Evolutionary conservation across 768 basidiomycete genomes (phyloP).

Genomic region (Kwoniella botswanensis): DNA sequence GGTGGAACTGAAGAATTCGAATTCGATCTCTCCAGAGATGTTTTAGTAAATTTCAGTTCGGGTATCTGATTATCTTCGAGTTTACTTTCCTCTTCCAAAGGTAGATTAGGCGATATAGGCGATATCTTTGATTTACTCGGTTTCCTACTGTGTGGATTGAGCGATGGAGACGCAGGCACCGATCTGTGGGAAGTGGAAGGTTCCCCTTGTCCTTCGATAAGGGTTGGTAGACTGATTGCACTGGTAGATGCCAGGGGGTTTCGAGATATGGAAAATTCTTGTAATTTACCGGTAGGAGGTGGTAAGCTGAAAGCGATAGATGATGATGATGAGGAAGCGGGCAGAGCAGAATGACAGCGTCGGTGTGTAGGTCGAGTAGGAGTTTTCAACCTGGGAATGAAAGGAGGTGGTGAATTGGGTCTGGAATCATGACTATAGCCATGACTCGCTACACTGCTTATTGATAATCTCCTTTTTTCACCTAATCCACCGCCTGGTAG

Average conservation of each 20-base stretch:
- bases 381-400: neutral
- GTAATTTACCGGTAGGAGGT: slow-evolving; percentile 22
- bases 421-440: neutral
- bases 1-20: slow-evolving; percentile 14
- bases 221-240: slow-evolving; percentile 33
- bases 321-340: neutral
- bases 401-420: slow-evolving; percentile 11
- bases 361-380: slow-evolving; percentile 28
- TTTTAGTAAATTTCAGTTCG: neutral
- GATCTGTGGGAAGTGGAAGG: neutral
- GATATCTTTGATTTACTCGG: slow-evolving; percentile 3
- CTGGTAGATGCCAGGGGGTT: slow-evolving; percentile 37
- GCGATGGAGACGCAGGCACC: slow-evolving; percentile 25
- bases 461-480: slow-evolving; percentile 14
- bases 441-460: neutral
- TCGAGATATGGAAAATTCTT: slow-evolving; percentile 27
- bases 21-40: slow-evolving; percentile 4
- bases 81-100: neutral
- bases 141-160: slow-evolving; percentile 6
- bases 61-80: neutral
- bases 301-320: neutral
- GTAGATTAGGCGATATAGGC: slow-evolving; percentile 3
- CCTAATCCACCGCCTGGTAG: slow-evolving; percentile 19
- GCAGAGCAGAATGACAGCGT: slow-evolving; percentile 26
- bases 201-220: slow-evolving; percentile 22